Evolutionary conservation across 495 filamentous ascomycete species (phyloP).

Genomic region (Penicillium paxilli): DNA sequence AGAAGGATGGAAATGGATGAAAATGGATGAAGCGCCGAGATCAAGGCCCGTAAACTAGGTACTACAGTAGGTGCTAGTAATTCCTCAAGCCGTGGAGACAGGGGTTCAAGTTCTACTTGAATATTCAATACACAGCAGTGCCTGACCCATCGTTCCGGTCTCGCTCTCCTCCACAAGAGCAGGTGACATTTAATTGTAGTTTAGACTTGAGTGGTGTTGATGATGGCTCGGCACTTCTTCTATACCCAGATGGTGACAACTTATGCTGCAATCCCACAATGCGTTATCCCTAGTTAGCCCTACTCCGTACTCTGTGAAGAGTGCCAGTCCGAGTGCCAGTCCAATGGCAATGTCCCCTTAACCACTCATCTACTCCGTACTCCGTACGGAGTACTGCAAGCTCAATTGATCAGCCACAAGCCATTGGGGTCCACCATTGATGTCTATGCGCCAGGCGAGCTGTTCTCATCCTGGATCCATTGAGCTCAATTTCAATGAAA

Average conservation of each 20-base stretch:
- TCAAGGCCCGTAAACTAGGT: neutral
- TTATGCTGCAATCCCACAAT: no score
- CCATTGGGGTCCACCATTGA: neutral
- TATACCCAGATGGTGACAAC: no score
- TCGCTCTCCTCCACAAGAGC: neutral
- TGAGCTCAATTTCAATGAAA: neutral
- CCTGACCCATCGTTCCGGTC: conserved; percentile 12
- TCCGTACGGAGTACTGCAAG: no score
- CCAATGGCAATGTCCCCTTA: neutral
- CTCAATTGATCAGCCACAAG: no score
- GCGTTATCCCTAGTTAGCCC: no score
- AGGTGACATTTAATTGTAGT: neutral
- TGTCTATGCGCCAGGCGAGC: neutral
- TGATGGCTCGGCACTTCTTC: no score
- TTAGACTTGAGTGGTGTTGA: no score
- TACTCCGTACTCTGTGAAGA: no score
- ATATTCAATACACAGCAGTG: no score
- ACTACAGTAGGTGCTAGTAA: neutral
- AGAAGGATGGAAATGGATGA: no score
- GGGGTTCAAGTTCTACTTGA: neutral
- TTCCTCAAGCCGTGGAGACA: conserved; percentile 4
- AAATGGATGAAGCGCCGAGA: neutral
- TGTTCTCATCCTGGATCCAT: neutral
- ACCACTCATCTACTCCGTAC: no score
- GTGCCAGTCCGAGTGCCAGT: no score